A percentile compares a stretch with the other conserved stretches of the same genome.
phyloP scores from a whole-genome alignment of 1,284 basidiomycete species.

The Cryptococcus depauperatus region DNA sequence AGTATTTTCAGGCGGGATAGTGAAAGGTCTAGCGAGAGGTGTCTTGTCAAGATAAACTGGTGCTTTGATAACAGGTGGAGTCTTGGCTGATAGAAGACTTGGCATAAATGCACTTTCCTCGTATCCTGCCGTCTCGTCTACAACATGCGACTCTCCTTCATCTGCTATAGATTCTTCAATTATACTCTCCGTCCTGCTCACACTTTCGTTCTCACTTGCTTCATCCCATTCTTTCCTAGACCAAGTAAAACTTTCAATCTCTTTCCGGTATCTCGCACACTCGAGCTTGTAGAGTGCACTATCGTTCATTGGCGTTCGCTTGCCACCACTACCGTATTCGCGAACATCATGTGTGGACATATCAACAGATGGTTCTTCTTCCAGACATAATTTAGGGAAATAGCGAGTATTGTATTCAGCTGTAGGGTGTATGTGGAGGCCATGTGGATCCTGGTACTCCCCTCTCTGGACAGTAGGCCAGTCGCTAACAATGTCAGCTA shows the following conservation, averaged over 20 bases:
- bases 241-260: constrained; percentile 36
- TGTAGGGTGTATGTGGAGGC: constrained; percentile 82
- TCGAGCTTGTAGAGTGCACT: constrained; percentile 28
- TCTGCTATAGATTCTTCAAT: not conserved
- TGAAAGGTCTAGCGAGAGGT: not conserved
- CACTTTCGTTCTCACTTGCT: constrained; percentile 3
- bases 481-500: constrained; percentile 15
- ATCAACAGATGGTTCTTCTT: constrained; percentile 67
- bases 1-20: not conserved
- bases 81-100: not conserved
- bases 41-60: not conserved
- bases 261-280: constrained; percentile 21
- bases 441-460: constrained; percentile 69
- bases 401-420: constrained; percentile 95
- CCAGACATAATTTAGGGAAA: constrained; percentile 93
- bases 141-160: not conserved
- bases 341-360: constrained; percentile 30
- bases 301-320: constrained; percentile 28
- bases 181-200: constrained; percentile 3
- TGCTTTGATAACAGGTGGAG: too few species aligned
- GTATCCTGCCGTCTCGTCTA: not conserved
- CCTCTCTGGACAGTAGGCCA: constrained; percentile 31
- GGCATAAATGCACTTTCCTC: not conserved
- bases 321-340: constrained; percentile 1
- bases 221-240: constrained; percentile 9